Evolutionary conservation across 2,329 filamentous ascomycete species (phyloP).

Genomic region (Alternaria metachromatica): DNA sequence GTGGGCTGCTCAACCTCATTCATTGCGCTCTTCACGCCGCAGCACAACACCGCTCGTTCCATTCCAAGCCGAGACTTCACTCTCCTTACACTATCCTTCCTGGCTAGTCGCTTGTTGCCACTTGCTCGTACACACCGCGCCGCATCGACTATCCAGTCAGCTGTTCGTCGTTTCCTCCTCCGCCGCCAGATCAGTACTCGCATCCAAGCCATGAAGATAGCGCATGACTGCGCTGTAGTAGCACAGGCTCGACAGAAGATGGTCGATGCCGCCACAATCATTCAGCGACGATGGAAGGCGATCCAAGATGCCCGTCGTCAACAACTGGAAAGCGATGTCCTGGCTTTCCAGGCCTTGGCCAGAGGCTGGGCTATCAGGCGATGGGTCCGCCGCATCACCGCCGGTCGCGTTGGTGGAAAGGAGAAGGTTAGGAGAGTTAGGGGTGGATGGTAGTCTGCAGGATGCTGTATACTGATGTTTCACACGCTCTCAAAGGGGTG

Average conservation of each 20-base stretch:
- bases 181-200: conserved; percentile 42
- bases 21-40: conserved; percentile 51
- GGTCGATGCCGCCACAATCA: conserved; percentile 48
- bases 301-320: conserved; percentile 46
- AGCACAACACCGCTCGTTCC: conserved; percentile 31
- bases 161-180: conserved; percentile 53
- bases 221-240: conserved; percentile 56
- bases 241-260: conserved; percentile 54
- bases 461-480: background rate
- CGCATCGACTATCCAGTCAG: conserved; percentile 60
- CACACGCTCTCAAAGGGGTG: background rate
- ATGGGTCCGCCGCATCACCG: conserved; percentile 35
- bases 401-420: conserved; percentile 37
- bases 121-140: conserved; percentile 59
- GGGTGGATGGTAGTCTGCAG: conserved; percentile 44
- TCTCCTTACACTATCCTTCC: conserved; percentile 63
- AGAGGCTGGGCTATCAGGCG: conserved; percentile 51
- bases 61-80: conserved; percentile 64
- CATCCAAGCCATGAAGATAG: conserved; percentile 51
- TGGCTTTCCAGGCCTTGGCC: conserved; percentile 52
- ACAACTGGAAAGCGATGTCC: conserved; percentile 47
- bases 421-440: conserved; percentile 44
- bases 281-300: conserved; percentile 55
- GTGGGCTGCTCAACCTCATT: conserved; percentile 55
- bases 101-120: conserved; percentile 64